Evolutionary conservation across 495 filamentous ascomycete genomes (phyloP), one percentile per base, ranked within the genome.

Genomic region (Penicillium waksmanii): DNA sequence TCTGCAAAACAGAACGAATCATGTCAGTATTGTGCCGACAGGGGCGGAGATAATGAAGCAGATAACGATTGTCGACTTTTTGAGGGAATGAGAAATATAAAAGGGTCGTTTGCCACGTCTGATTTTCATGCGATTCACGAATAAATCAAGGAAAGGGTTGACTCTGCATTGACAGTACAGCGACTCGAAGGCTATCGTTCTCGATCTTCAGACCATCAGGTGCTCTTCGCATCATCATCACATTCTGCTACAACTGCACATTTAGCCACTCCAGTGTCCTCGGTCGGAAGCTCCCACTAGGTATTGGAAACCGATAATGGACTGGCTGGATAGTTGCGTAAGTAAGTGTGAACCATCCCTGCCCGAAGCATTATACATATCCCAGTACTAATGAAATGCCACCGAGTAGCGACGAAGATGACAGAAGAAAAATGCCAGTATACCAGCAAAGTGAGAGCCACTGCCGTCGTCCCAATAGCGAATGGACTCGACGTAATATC

Each of bases 311-410:
- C 42, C 17, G 42, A 17, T 3, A 44, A 44, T 44, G 42, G 42
- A 44, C 17, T 44, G 42, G 42, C n/a, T 44, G n/a, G 42, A 44
- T 17, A 44, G 42, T 19, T 44, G 42, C 17, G 13, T 44, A n/a
- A 44, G 42, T 44, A 19, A 44, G 42, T 44, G 3, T 6, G 6
- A 3, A 44, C 2, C 3, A 17, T 44, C 6, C 42, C 13, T 44
- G 5, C 6, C 15, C 42, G 42, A 13, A 21, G 4, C 1, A 44
- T 6, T 17, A 44, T 17, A 12, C 17, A 17, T 4, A 31, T 31
- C 27, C 8, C 27, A 31, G 27, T n/a, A 44, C 15, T 44, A 44
- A 44, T n/a, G 9, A n/a, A n/a, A 44, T 19, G 3, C n/a, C 2
- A 17, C 19, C 17, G 17, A 44, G 42, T 19, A 6, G 27, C 27